Evolutionary conservation across 1,139 yeast species (phyloP).

Genomic region (Zygosaccharomyces sapae): DNA sequence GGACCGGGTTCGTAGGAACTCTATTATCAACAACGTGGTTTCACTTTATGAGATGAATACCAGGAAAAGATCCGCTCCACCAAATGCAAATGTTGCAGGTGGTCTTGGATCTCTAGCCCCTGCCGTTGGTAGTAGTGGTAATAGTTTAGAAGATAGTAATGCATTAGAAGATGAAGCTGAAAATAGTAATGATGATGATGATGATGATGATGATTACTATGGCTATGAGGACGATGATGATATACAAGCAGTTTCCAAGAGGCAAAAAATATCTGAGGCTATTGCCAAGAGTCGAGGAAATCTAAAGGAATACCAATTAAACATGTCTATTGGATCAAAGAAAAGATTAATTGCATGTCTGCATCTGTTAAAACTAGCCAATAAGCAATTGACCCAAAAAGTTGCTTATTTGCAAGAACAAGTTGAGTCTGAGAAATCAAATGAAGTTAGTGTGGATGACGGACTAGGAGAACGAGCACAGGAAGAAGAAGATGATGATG

Average conservation of each 20-base stretch:
- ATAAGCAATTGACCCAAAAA: conserved; percentile 61
- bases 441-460: conserved; percentile 16
- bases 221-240: conserved; percentile 18
- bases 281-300: conserved; percentile 31
- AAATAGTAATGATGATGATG: conserved; percentile 9
- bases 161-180: conserved; percentile 11
- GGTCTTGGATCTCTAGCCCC: conserved; percentile 15
- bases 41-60: conserved; percentile 29
- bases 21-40: conserved; percentile 29
- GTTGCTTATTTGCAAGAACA: conserved; percentile 56
- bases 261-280: conserved; percentile 31
- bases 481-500: conserved; percentile 24
- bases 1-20: conserved; percentile 22
- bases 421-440: conserved; percentile 38
- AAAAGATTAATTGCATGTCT: conserved; percentile 68
- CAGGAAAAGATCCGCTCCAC: conserved; percentile 21
- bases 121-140: too few species aligned
- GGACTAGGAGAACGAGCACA: conserved; percentile 12
- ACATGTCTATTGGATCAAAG: conserved; percentile 59
- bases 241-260: conserved; percentile 22
- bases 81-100: conserved; percentile 22
- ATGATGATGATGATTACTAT: conserved; percentile 16
- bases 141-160: too few species aligned
- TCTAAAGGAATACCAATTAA: conserved; percentile 36
- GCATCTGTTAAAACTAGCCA: conserved; percentile 70